Percentiles rank a stretch among this genome's conserved stretches.
These are phyloP conservation scores for Nakazawaea siamensis DNA, from an alignment of 805 yeast genomes.

Conservation along the genomic window DNA sequence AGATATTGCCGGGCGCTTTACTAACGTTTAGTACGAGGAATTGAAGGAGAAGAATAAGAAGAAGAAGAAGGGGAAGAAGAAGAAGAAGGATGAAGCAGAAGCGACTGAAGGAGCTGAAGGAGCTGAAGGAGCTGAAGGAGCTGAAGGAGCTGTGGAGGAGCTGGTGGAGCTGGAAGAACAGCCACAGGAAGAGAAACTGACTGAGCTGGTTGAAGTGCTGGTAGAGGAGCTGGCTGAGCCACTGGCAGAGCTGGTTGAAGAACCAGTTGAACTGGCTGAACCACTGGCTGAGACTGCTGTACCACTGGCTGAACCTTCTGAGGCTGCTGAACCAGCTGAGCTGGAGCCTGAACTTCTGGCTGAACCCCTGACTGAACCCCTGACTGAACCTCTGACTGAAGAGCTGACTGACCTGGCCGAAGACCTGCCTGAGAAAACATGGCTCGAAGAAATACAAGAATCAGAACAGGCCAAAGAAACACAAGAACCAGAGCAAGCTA, in stretches of 20 bases:
- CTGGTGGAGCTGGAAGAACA: conserved; percentile 10
- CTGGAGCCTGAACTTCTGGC: conserved; percentile 19
- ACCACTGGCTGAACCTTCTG: too few species aligned
- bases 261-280: too few species aligned
- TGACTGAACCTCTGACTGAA: conserved; percentile 15
- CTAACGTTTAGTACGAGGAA: conserved; percentile 14
- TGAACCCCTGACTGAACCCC: conserved; percentile 3
- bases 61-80: conserved; percentile 17
- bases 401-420: conserved; percentile 19
- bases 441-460: too few species aligned
- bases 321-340: conserved; percentile 19
- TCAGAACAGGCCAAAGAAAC: conserved; percentile 5
- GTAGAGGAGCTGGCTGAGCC: not conserved
- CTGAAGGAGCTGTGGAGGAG: conserved; percentile 9
- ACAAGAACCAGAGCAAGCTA: too few species aligned
- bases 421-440: too few species aligned
- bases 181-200: not conserved
- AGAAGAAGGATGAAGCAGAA: conserved; percentile 16
- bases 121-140: conserved; percentile 12
- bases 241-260: too few species aligned
- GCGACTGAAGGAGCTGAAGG: conserved; percentile 17
- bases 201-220: not conserved
- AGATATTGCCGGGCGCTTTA: not conserved
- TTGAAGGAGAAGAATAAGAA: conserved; percentile 14
- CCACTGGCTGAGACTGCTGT: too few species aligned